phyloP scores from a whole-genome alignment of 2,329 filamentous ascomycete genomes.

The Dryadomyces quercus-mongolicae region DNA sequence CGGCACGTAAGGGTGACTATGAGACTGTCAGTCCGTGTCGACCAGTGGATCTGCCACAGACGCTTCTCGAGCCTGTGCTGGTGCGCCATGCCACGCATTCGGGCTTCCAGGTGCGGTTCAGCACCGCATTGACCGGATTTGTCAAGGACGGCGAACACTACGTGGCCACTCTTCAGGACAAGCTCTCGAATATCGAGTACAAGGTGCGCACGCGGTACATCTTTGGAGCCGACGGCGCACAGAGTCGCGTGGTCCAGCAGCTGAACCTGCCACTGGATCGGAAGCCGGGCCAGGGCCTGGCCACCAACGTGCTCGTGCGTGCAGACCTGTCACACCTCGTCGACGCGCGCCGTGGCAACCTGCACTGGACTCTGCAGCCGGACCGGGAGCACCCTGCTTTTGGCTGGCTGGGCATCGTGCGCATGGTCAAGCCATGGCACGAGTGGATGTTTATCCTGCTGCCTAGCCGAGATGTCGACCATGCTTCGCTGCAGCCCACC shows the following conservation, averaged over 20 bases:
- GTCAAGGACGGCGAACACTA: conserved; percentile 16
- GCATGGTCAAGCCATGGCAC: conserved; percentile 53
- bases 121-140: conserved; percentile 26
- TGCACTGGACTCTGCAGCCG: conserved; percentile 49
- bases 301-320: conserved; percentile 27
- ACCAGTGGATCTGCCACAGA: conserved; percentile 34
- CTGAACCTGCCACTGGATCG: conserved; percentile 22
- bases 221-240: conserved; percentile 44
- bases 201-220: conserved; percentile 40
- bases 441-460: conserved; percentile 50
- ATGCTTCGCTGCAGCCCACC: conserved; percentile 12
- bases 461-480: conserved; percentile 33
- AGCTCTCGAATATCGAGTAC: conserved; percentile 16
- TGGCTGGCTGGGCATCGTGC: conserved; percentile 34
- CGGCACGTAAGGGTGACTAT: conserved; percentile 31
- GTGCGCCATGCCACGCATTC: conserved; percentile 24
- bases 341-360: conserved; percentile 38
- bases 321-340: conserved; percentile 37
- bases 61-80: conserved; percentile 34
- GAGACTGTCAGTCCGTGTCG: conserved; percentile 30
- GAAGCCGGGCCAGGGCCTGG: conserved; percentile 22
- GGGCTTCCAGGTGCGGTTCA: conserved; percentile 30
- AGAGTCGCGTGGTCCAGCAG: conserved; percentile 24
- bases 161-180: conserved; percentile 16
- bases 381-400: conserved; percentile 37